phyloP scores from a whole-genome alignment of 495 filamentous ascomycete genomes.

The Annulohypoxylon moriforme region DNA sequence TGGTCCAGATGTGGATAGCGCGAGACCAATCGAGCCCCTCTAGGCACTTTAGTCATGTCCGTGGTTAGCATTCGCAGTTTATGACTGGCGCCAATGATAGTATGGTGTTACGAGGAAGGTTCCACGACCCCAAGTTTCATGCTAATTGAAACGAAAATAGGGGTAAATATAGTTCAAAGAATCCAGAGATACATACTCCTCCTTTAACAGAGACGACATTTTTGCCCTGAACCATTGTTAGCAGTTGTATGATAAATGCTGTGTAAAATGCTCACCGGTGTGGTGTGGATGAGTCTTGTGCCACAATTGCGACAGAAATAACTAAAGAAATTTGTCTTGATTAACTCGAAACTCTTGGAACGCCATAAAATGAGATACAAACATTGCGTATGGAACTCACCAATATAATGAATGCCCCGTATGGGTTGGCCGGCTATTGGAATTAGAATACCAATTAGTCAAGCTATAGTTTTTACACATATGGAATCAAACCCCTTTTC shows the following conservation, averaged over 20 bases:
- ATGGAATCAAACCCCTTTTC: neutral
- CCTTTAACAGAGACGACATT: conserved; percentile 69
- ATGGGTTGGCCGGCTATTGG: conserved; percentile 51
- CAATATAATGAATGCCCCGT: conserved; percentile 61
- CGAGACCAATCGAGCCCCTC: conserved; percentile 66
- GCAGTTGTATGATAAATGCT: neutral
- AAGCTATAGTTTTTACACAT: neutral
- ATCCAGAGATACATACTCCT: conserved; percentile 47
- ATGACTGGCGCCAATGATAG: too few relatives aligned
- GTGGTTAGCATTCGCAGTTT: conserved; percentile 3
- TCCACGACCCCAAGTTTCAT: neutral
- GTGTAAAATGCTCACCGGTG: conserved; percentile 51
- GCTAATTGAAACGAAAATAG: neutral
- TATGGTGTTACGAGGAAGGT: neutral
- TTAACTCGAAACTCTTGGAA: conserved; percentile 23
- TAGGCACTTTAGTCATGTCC: conserved; percentile 53
- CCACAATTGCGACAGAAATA: conserved; percentile 72
- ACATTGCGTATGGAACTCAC: conserved; percentile 45
- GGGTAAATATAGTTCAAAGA: neutral
- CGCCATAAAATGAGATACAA: neutral
- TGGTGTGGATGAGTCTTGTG: conserved; percentile 66
- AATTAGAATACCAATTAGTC: neutral
- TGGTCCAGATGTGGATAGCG: conserved; percentile 72
- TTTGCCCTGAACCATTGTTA: conserved; percentile 52
- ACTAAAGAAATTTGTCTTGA: conserved; percentile 38